Conservation (phyloP, 805 yeast genomes). For the Cyberlindnera bimundalis region DNA sequence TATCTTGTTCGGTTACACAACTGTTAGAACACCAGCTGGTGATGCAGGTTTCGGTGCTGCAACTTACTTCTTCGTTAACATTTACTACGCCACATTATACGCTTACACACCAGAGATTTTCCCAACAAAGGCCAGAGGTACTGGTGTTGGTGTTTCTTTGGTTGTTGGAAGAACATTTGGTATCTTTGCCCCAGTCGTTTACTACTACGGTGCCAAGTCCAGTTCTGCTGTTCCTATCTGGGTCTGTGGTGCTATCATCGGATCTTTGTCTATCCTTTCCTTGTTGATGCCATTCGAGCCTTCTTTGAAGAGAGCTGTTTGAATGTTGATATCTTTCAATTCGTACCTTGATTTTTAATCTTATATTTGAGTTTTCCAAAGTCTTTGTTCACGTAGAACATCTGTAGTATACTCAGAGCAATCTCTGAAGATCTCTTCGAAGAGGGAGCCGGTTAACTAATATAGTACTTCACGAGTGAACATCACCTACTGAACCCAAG, state of each 20-base stretch:
- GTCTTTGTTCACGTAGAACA: too few species aligned
- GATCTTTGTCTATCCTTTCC: constrained; percentile 44
- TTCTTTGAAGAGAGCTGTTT: constrained; percentile 35
- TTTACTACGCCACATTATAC: constrained; percentile 56
- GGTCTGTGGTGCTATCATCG: constrained; percentile 56
- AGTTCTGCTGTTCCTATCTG: constrained; percentile 57
- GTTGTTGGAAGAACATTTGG: constrained; percentile 51
- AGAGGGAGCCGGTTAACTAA: too few species aligned
- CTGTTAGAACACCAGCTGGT: constrained; percentile 49
- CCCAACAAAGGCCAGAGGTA: constrained; percentile 50
- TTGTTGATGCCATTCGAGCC: constrained; percentile 50
- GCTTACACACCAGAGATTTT: constrained; percentile 68
- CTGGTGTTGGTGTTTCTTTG: constrained; percentile 60
- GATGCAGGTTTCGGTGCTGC: constrained; percentile 49
- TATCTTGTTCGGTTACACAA: constrained; percentile 59
- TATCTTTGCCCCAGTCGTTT: constrained; percentile 55
- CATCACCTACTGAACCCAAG: too few species aligned
- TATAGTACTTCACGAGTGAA: too few species aligned
- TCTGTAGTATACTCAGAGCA: too few species aligned
- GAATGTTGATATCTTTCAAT: neutral
- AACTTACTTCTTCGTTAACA: constrained; percentile 45
- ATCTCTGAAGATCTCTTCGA: too few species aligned
- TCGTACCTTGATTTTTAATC: neutral
- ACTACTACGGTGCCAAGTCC: constrained; percentile 41
- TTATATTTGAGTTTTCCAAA: too few species aligned